A percentile compares a stretch with the other conserved stretches of the same genome.
Evolutionary conservation across 2,329 filamentous ascomycete species (phyloP).

Genomic region (Trichoderma guizhouense): DNA sequence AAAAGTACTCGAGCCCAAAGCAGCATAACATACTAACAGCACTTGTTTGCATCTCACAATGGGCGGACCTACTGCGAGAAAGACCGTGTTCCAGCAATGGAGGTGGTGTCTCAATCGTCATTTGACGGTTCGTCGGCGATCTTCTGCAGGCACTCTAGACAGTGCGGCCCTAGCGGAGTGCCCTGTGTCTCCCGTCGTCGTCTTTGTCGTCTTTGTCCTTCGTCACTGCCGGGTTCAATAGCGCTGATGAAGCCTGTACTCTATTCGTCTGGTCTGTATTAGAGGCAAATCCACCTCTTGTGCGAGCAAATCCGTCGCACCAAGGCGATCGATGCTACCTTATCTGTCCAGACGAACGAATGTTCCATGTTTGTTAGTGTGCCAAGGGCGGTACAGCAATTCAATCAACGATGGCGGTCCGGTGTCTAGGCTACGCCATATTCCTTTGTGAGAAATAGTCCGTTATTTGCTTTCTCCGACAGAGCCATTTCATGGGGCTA

Average conservation of each 20-base stretch:
- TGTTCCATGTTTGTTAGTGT: not conserved
- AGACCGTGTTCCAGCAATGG: not conserved
- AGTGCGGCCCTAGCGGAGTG: not conserved
- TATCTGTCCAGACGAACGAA: not conserved
- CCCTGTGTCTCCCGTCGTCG: not conserved
- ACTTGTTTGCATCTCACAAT: not conserved
- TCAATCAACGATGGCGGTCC: not conserved
- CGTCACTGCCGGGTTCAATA: not conserved
- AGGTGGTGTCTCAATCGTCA: not conserved
- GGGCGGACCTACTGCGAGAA: not conserved
- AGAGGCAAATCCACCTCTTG: conserved; percentile 1
- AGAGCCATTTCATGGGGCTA: not conserved
- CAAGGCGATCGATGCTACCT: not conserved
- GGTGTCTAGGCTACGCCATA: not conserved
- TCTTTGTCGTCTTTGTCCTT: not conserved
- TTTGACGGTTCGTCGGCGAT: conserved; percentile 9
- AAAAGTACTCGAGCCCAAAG: not conserved
- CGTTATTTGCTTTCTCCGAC: not conserved
- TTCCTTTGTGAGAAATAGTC: not conserved
- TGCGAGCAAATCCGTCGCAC: not conserved
- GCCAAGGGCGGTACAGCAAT: not conserved
- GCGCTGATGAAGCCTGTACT: not conserved
- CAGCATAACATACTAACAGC: not conserved
- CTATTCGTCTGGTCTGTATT: not conserved
- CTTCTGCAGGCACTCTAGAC: not conserved